Percentiles rank a stretch among this genome's conserved stretches.
These are phyloP conservation scores for Phytopythium mirpurense DNA, from an alignment of 352 stramenopile species.

Conservation along the genomic window DNA sequence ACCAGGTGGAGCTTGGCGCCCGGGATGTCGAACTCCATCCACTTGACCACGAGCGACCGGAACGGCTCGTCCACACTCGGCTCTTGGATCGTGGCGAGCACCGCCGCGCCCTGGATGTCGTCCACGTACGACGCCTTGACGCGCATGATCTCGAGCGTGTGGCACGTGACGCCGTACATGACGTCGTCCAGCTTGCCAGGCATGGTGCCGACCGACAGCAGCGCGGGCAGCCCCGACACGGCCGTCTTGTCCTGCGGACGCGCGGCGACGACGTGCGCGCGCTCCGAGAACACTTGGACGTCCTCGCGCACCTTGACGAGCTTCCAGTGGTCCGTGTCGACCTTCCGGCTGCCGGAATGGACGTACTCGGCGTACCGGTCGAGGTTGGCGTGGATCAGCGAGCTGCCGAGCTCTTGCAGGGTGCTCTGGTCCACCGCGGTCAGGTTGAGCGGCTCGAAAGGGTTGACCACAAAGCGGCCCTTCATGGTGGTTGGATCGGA, in stretches of 20 bases:
- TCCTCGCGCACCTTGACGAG: slow-evolving; percentile 13
- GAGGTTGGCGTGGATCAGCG: slow-evolving; percentile 17
- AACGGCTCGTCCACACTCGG: slow-evolving; percentile 35
- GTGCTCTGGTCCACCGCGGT: slow-evolving; percentile 13
- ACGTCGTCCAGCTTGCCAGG: slow-evolving; percentile 36
- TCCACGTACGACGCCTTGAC: slow-evolving; percentile 20
- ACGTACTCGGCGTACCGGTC: slow-evolving; percentile 23
- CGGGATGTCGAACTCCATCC: slow-evolving; percentile 41
- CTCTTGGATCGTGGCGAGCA: slow-evolving; percentile 48
- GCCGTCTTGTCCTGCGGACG: neutral
- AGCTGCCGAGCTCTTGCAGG: slow-evolving; percentile 20
- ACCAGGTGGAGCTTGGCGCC: slow-evolving; percentile 23
- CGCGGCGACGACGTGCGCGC: slow-evolving; percentile 2
- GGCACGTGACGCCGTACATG: slow-evolving; percentile 40
- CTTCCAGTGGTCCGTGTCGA: slow-evolving; percentile 20
- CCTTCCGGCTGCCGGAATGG: slow-evolving; percentile 27
- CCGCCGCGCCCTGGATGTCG: slow-evolving; percentile 31
- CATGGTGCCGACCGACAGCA: slow-evolving; percentile 30
- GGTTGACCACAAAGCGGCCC: slow-evolving; percentile 24
- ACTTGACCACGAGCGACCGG: slow-evolving; percentile 26
- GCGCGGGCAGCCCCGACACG: slow-evolving; percentile 21
- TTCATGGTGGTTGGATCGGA: slow-evolving; percentile 7
- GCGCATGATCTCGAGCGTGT: slow-evolving; percentile 41
- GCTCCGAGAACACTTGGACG: slow-evolving; percentile 25
- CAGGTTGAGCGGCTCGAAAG: slow-evolving; percentile 18